Evolutionary conservation across 2,329 filamentous ascomycete species (phyloP), one percentile per base, ranked within the genome.

Genomic region (Phaeoacremonium minimum): DNA sequence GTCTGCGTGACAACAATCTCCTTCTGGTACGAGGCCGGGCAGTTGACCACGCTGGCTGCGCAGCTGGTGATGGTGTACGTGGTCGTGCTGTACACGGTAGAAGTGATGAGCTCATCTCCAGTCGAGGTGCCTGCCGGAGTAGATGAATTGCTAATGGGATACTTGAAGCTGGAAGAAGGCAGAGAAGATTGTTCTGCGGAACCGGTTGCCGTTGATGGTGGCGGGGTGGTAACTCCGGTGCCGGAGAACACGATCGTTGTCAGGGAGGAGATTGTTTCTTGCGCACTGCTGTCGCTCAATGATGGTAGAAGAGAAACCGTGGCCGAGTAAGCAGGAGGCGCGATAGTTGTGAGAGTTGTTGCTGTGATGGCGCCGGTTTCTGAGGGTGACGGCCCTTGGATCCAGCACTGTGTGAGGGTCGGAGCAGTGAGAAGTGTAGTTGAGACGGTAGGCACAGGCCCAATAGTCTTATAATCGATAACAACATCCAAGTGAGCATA

Each of bases 391-490:
- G 33, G 18, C 16, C 17, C 32, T 9, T 33, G 39, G 18, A 52
- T 36, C 42, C 54, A 45, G 49, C 64, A 67, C 40, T 63, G 46
- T 19, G 63, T 64, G 18, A 46, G 37, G 16, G 56, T 58, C 4
- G 63, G 63, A 18, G 55, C 52, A 31, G 46, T 52, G 35, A 63
- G 52, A 15, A 71, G 50, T 15, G 56, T 60, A 18, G 64, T 55
- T n/a, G 60, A 64, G 15, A 67, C 42, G 32, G 58, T 63, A 14
- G 66, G 66, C 15, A 59, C 60, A 15, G 66, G 47, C 42, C 55
- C 54, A 18, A 69, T 40, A 7, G 57, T 55, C n/a, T 60, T 52
- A 36, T 67, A 48, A 35, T 63, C 51, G 33, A 60, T 46, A 17
- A 61, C 50, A 26, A 66, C 51, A 35, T 57, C 54, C 15, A 61